Base-by-base conservation (phyloP, 140 eudicot species). In the Ambrosia hybrid region DNA sequence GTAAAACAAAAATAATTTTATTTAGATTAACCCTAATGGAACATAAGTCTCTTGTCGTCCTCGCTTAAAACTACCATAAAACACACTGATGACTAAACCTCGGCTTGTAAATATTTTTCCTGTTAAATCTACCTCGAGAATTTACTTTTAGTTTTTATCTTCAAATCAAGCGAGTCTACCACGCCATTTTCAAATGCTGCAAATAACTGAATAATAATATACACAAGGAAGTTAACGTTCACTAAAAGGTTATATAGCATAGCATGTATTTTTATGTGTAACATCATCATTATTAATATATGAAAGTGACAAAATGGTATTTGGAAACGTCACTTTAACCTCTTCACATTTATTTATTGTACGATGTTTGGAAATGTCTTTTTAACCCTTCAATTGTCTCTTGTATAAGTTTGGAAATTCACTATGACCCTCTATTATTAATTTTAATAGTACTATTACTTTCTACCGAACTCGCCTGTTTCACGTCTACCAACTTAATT, bases 321-420 rank as follows among this genome's bases (percentile, higher is more conserved):
- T 56, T 58, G 15, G 15, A 26, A 26, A 57, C 39, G 64, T 57
- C 39, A 57, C 39, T 26, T 57, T 58, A 21, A 16, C 37, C 30
- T 26, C 65, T 5, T 30, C 39, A 21, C 39, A 58, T 58, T 57
- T 21, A 13, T 7, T 30, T 58, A 21, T 21, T 5, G 39, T 58
- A 58, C 26, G 15, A 21, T 21, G 26, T 58, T 58, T 58, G 7
- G 34, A 58, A 21, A 3, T 58, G 36, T 30, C 36, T 6, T 6
- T 58, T 58, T 26, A 17, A 58, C 66, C 59, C 67, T 14, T 65
- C 1, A 11, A 43, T 41, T 75, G 9, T 36, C 16, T 65, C 57
- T 39, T 74, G 79, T 66, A 56, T 56, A 59, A 30, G 62, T 75
- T 57, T 75, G 67, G 61, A 66, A 75, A 57, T 43, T 46, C 8